Percentiles rank a stretch among this genome's conserved stretches.
Conservation (phyloP, 768 basidiomycete genomes). For the Leccinum uliginosum region DNA sequence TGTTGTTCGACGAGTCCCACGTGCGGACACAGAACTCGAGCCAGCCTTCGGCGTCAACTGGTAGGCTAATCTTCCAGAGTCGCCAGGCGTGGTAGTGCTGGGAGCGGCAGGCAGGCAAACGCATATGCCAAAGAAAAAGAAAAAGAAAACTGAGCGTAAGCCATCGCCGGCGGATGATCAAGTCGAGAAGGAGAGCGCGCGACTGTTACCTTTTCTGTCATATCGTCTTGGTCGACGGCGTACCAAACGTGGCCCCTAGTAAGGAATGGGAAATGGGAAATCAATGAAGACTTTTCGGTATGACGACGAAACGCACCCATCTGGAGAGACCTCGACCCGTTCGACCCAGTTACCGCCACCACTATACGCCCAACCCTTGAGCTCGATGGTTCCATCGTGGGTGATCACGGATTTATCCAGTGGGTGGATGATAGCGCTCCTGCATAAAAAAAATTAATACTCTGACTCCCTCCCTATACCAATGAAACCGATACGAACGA, state of each 20-base stretch:
- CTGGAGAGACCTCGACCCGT: slow-evolving; percentile 46
- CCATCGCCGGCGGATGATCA: neutral
- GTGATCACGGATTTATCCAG: slow-evolving; percentile 41
- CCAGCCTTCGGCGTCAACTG: slow-evolving; percentile 54
- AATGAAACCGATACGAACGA: slow-evolving; percentile 35
- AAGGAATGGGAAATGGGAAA: neutral
- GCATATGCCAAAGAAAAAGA: neutral
- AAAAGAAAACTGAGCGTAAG: neutral
- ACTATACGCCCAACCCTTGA: slow-evolving; percentile 43
- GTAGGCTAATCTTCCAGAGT: slow-evolving; percentile 48
- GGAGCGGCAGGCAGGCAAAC: neutral
- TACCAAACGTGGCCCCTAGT: slow-evolving; percentile 16
- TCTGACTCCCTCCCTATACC: neutral
- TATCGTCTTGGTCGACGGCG: slow-evolving; percentile 10
- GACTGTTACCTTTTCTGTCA: slow-evolving; percentile 14
- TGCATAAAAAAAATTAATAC: neutral
- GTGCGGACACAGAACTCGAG: slow-evolving; percentile 52
- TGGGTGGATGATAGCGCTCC: slow-evolving; percentile 14
- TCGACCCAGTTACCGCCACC: slow-evolving; percentile 53
- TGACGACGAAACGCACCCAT: neutral
- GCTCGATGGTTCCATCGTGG: slow-evolving; percentile 44
- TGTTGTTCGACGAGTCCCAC: slow-evolving; percentile 58
- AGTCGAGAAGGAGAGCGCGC: neutral
- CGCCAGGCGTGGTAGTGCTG: slow-evolving; percentile 54
- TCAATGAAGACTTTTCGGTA: neutral